phyloP scores from a whole-genome alignment of 305 asterid genomes.

The Fraxinus baroniana region DNA sequence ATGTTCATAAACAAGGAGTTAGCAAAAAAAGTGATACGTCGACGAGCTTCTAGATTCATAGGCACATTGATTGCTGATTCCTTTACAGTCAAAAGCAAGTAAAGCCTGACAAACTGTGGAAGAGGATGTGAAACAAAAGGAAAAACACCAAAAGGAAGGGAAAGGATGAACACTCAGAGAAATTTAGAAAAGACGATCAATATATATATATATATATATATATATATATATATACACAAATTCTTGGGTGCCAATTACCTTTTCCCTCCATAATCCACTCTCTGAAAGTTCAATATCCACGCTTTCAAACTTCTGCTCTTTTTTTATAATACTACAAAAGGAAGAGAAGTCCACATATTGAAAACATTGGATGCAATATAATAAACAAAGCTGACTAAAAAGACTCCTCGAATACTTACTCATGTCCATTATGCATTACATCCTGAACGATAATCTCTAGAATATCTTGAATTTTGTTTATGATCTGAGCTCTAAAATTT shows the following conservation, averaged over 20 bases:
- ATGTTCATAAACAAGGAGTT: constrained; percentile 95
- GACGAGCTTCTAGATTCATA: constrained; percentile 90
- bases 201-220: constrained; percentile 3
- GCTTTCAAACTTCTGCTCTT: constrained; percentile 75
- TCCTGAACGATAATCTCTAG: constrained; percentile 86
- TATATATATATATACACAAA: constrained; percentile 11
- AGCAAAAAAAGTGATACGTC: constrained; percentile 92
- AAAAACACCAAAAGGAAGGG: constrained; percentile 18
- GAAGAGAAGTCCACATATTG: constrained; percentile 16
- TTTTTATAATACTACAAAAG: constrained; percentile 53
- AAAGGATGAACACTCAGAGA: neutral
- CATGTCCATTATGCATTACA: constrained; percentile 69
- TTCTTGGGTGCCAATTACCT: constrained; percentile 46
- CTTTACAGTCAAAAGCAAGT: constrained; percentile 87
- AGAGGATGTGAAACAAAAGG: constrained; percentile 19
- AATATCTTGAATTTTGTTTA: constrained; percentile 88
- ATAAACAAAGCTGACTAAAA: constrained; percentile 6
- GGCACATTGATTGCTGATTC: constrained; percentile 98
- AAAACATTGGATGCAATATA: constrained; percentile 25
- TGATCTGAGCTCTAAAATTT: constrained; percentile 55
- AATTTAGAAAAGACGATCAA: constrained; percentile 8
- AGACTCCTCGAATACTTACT: constrained; percentile 49
- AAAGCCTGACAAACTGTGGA: constrained; percentile 84
- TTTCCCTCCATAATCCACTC: constrained; percentile 78
- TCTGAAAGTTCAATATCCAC: constrained; percentile 54